Base-by-base conservation (phyloP, 2,329 filamentous ascomycete species). In the Xylaria multiplex region DNA sequence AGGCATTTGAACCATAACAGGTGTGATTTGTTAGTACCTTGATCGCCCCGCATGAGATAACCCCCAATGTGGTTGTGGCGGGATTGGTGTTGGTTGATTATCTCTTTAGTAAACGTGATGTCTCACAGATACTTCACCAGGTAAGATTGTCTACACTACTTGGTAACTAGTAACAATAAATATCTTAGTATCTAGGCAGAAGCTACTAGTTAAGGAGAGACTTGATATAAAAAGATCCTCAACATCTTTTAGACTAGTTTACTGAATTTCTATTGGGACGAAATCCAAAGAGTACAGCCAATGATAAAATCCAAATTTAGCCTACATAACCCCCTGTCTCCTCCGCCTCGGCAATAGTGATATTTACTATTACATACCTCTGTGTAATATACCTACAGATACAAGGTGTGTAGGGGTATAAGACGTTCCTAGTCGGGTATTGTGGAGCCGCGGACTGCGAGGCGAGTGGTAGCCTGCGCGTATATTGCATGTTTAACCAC, bases 121-220 rank as follows among this genome's bases (percentile, higher is more conserved):
- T 16, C 8, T 50, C 40, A n/a, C 22, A 16, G 37, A 13, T 37
- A 22, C 42, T 16, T 19, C 37, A 14, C 43, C 5, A 24, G 6
- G 42, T 57, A 27, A 16, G 30, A 54, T 32, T 35, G 37, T 35
- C 5, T 59, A 57, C 19, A 19, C 19, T 19, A 19, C 19, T 19
- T 19, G 19, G 32, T 45, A 35, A 42, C 30, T 59, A 57, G 22
- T 45, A 24, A 49, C 30, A 42, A 22, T 37, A 53, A 58, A 58
- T 19, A 19, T 24, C 40, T 37, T 59, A 57, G 35, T 37, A 13
- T 37, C 35, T 13, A 37, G 32, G 35, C 30, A 42, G 16, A 27
- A 53, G 52, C 22, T 14, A 14, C 40, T 43, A 6, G 13, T 14
- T 74, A 76, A 59, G 73, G 73, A 75, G 72, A 77, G 75, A 77